Evolutionary conservation across 1,284 basidiomycete species (phyloP), one percentile per base, ranked within the genome.

Genomic region (Paramarasmius palmivorus): DNA sequence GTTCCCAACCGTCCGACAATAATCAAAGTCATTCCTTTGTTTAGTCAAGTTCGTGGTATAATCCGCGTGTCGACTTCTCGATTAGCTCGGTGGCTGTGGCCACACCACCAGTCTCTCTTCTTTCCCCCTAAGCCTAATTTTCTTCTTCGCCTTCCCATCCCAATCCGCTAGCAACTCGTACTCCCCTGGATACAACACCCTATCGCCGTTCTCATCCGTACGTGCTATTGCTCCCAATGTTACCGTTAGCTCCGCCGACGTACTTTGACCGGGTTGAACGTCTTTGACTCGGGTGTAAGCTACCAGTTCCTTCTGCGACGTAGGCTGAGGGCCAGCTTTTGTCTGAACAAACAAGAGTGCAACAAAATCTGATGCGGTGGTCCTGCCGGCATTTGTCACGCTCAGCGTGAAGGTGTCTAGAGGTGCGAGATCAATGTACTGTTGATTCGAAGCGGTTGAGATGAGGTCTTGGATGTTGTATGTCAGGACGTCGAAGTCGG

Each of bases 331-430:
- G 1, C 81, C 81, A 22, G 70, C 74, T 20, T 69, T 70, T 26
- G 76, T 73, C 52, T 71, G 76, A 53, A 75, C 63, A 64, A 83
- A 83, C 9, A 82, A 66, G 41, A 83, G 70, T n/a, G 77, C 74
- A 35, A 80, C 78, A 59, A 79, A 83, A 65, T 84, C 81, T 3
- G 80, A 83, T 1, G n/a, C n/a, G n/a, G 73, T 64, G 15, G 69
- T 64, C 38, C 67, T 68, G 19, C 81, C 81, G 0, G 73, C 75
- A 65, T 83, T 84, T 53, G 61, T 73, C 35, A 83, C 73, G 14
- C 62, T 62, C 23, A 82, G 72, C 19, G 66, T 54, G 67, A 83
- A 79, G 6, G 76, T 77, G 56, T 75, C 76, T 59, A 83, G 75
- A 7, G 64, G 54, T 8, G 74, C 74, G 34, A 78, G 69, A 62